Evolutionary conservation across 257 asterid species (phyloP), one percentile per base, ranked within the genome.

Genomic region (Penstemon newberryi): DNA sequence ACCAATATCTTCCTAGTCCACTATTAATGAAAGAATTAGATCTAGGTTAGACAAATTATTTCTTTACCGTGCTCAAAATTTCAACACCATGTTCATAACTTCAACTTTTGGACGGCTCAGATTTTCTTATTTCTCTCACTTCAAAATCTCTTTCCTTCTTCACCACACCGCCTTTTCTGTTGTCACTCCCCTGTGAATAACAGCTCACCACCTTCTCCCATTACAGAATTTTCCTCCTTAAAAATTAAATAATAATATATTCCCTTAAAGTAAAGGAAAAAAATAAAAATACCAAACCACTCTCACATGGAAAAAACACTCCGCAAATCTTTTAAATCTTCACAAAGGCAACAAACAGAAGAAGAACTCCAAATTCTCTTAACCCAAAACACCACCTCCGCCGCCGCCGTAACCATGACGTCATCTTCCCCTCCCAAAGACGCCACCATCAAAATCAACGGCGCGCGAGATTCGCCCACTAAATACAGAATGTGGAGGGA

Each of bases 401-500:
- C 56, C 77, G n/a, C n/a, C n/a, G n/a, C n/a, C n/a, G n/a, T n/a
- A n/a, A 2, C 49, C 25, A 60, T 41, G 38, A 0, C 50, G 36
- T 0, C 65, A 6, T 19, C 75, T 59, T 19, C 67, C 3, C 64
- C 72, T 4, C 6, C 73, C 6, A 70, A 69, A 5, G 84, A 82
- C 40, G 68, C 68, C 10, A 43, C 62, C 12, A n/a, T 67, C 54
- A 73, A 76, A 60, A 42, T 69, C 58, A 65, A 64, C 9, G 63
- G 56, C 38, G 33, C 33, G 2, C 33, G 2, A 2, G 33, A 2
- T 2, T 25, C 33, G 2, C 33, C 33, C 33, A 25, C 33, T 2
- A 2, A 25, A 25, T 63, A 43, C 65, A 66, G 42, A 12, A 62
- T 74, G 1, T 79, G 78, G 79, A 77, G 79, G 60, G 89, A 81